phyloP scores from a whole-genome alignment of 306 rosid genomes.

The peach (Prunus persica) region DNA sequence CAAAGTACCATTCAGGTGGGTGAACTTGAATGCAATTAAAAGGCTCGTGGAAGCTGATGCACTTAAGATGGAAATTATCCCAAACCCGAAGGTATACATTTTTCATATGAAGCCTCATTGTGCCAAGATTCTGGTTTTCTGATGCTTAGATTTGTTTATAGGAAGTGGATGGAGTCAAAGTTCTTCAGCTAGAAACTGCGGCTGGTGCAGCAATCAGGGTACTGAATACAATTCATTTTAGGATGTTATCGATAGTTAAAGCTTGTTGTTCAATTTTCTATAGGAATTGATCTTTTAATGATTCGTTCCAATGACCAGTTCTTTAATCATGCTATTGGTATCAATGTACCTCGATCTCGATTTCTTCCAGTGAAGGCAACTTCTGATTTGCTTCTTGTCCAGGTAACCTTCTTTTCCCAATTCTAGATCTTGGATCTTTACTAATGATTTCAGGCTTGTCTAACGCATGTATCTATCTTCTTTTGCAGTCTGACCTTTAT shows the following conservation, averaged over 20 bases:
- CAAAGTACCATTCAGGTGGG: conserved; percentile 69
- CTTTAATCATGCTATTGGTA: conserved; percentile 84
- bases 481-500: conserved; percentile 84
- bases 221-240: conserved; percentile 6
- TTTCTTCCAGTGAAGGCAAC: conserved; percentile 98
- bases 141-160: conserved; percentile 30
- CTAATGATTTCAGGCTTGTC: conserved; percentile 9
- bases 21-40: conserved; percentile 81
- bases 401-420: conserved; percentile 46
- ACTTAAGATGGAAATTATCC: conserved; percentile 97
- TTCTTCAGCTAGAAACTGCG: conserved; percentile 98
- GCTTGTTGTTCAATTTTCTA: background rate
- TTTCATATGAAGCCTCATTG: conserved; percentile 4
- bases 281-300: background rate
- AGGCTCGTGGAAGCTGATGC: conserved; percentile 88
- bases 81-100: conserved; percentile 83
- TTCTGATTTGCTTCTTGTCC: conserved; percentile 98
- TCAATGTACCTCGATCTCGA: conserved; percentile 90
- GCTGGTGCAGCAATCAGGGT: conserved; percentile 99
- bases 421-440: conserved; percentile 13
- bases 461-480: conserved; percentile 13
- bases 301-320: conserved; percentile 47
- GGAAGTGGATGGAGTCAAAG: conserved; percentile 97
- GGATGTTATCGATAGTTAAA: conserved; percentile 11
- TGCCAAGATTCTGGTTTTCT: background rate